Evolutionary conservation across 495 filamentous ascomycete species (phyloP), one percentile per base, ranked within the genome.

Genomic region (Trichoderma erinaceum): DNA sequence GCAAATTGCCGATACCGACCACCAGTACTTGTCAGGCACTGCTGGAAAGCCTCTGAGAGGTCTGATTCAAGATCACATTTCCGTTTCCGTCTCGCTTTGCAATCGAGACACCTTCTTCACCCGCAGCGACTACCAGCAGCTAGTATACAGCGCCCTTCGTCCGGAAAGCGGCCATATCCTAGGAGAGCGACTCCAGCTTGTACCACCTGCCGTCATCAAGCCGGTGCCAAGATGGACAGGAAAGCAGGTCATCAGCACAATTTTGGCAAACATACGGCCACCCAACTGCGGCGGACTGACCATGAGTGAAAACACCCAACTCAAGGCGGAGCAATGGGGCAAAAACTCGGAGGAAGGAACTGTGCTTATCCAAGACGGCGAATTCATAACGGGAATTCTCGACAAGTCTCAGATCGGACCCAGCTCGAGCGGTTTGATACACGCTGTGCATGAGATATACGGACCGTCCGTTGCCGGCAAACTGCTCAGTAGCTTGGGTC

Each of bases 51-150:
- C 96, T 0, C 83, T 99, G 56, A 83, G 96, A 84, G 96, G 96
- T 85, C 80, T 99, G 63, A 99, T 99, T 76, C 96, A 99, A 78
- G 96, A 99, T 85, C 96, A 99, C 76, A 89, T 99, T 68, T 96
- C 93, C 3, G 94, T 99, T 77, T 91, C 90, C 23, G 91, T 96
- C 3, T 89, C 88, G 82, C 84, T 99, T 67, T 96, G 93, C 50
- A 96, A 88, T 74, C 87, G 90, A 74, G 96, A 99, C 77, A 92
- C 88, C n/a, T 92, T 97, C 73, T 97, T 98, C 70, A 88, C 90
- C 67, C 82, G 88, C 69, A 88, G 90, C n/a, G 88, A 92, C 66
- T 98, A 97, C 75, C 90, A 97, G 68, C 91, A 98, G 75, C 84
- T 99, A 29, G 78, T 99, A 13, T 98, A 97, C 78, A 87, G 85